Percentiles rank a stretch among this genome's conserved stretches.
Conservation (phyloP, 2,329 filamentous ascomycete genomes). For the Exophiala spinifera region DNA sequence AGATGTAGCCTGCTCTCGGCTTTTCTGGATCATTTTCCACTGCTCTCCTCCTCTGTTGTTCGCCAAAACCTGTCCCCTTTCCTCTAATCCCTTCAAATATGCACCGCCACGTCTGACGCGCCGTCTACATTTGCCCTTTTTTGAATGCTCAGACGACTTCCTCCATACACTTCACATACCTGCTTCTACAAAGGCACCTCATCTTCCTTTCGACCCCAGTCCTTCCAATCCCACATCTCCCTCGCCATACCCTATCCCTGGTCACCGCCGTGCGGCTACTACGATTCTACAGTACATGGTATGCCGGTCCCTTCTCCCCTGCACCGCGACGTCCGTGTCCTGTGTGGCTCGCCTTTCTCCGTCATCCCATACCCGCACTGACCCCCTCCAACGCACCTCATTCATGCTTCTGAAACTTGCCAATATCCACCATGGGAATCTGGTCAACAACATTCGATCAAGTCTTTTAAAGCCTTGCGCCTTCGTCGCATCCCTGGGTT, state of each 20-base stretch:
- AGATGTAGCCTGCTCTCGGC: conserved; percentile 17
- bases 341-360: conserved; percentile 16
- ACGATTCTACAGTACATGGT: conserved; percentile 25
- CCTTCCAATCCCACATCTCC: conserved; percentile 11
- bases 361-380: conserved; percentile 20
- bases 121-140: conserved; percentile 16
- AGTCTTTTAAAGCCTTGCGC: conserved; percentile 12
- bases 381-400: conserved; percentile 16
- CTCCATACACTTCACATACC: conserved; percentile 14
- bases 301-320: conserved; percentile 14
- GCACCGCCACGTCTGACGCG: conserved; percentile 30
- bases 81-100: conserved; percentile 9
- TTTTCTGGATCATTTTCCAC: conserved; percentile 20
- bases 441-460: conserved; percentile 1
- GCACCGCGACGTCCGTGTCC: conserved; percentile 6
- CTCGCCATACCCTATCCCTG: conserved; percentile 6
- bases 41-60: conserved; percentile 7
- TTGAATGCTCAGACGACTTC: conserved; percentile 18
- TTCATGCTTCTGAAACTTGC: conserved; percentile 12
- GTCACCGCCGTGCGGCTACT: conserved; percentile 14
- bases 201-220: conserved; percentile 10
- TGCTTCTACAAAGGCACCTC: conserved; percentile 14
- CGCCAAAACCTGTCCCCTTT: conserved; percentile 29
- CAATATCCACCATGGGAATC: conserved; percentile 10
- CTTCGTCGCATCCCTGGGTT: conserved; percentile 15